phyloP scores from a whole-genome alignment of 2,329 filamentous ascomycete species.

The Apiospora koreana region DNA sequence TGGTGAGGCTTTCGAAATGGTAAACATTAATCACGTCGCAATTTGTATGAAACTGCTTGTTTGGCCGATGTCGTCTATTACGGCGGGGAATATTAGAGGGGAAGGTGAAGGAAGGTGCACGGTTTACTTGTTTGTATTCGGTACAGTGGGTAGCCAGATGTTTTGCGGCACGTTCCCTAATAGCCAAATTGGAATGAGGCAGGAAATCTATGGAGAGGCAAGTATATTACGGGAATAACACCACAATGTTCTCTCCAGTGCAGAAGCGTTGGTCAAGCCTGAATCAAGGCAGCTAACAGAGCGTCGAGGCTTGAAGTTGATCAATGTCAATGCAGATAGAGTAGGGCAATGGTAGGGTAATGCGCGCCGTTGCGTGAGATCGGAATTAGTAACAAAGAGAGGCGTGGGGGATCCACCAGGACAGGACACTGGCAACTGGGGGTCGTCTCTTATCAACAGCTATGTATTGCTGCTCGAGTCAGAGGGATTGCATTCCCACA shows the following conservation, averaged over 20 bases:
- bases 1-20: neutral
- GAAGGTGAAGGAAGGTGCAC: neutral
- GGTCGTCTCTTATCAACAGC: neutral
- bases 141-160: too few relatives aligned
- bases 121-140: too few relatives aligned
- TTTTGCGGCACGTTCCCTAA: neutral
- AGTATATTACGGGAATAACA: neutral
- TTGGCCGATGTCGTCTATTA: neutral
- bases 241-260: neutral
- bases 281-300: neutral
- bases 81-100: neutral
- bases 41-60: neutral
- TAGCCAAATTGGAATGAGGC: neutral
- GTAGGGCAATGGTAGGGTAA: neutral
- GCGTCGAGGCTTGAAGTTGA: neutral
- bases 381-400: neutral
- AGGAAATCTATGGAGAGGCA: too few relatives aligned
- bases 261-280: neutral
- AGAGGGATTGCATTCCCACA: neutral
- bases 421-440: too few relatives aligned
- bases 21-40: neutral
- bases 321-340: neutral
- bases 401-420: neutral
- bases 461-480: neutral
- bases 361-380: neutral